Evolutionary conservation across 1,284 basidiomycete species (phyloP).

Genomic region (Tilletia indica): DNA sequence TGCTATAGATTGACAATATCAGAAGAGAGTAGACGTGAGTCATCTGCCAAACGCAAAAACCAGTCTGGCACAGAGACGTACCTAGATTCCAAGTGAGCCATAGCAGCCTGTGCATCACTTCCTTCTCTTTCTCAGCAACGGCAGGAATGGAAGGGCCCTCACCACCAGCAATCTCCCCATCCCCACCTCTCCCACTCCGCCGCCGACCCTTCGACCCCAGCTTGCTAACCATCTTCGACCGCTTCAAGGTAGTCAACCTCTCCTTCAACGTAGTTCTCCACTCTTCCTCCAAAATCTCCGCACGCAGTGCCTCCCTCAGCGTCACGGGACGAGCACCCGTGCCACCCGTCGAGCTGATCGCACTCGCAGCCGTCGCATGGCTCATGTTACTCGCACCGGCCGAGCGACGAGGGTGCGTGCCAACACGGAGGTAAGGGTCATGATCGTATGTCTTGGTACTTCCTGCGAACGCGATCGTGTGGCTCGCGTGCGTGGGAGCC

Average conservation of each 20-base stretch:
- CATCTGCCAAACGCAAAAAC: background rate
- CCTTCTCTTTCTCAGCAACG: background rate
- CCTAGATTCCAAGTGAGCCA: background rate
- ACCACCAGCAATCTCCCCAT: too few species aligned
- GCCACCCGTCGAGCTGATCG: conserved; percentile 19
- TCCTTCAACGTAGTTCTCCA: conserved; percentile 33
- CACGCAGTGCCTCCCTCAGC: conserved; percentile 39
- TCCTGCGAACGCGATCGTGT: background rate
- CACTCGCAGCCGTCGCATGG: conserved; percentile 25
- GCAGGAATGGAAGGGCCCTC: background rate
- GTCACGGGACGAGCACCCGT: conserved; percentile 36
- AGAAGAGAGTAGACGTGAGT: background rate
- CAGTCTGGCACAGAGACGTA: background rate
- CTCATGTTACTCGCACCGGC: conserved; percentile 21
- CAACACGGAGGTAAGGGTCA: conserved; percentile 6
- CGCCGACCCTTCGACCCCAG: background rate
- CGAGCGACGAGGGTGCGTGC: conserved; percentile 20
- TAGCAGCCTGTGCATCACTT: background rate
- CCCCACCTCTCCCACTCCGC: background rate
- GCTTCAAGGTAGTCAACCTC: conserved; percentile 19
- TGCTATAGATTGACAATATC: background rate
- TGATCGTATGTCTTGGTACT: background rate
- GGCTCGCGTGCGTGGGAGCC: conserved; percentile 20
- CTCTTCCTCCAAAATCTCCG: conserved; percentile 48
- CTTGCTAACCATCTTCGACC: conserved; percentile 17